Base-by-base conservation (phyloP, 2,329 filamentous ascomycete species). In the Exophiala xenobiotica region DNA sequence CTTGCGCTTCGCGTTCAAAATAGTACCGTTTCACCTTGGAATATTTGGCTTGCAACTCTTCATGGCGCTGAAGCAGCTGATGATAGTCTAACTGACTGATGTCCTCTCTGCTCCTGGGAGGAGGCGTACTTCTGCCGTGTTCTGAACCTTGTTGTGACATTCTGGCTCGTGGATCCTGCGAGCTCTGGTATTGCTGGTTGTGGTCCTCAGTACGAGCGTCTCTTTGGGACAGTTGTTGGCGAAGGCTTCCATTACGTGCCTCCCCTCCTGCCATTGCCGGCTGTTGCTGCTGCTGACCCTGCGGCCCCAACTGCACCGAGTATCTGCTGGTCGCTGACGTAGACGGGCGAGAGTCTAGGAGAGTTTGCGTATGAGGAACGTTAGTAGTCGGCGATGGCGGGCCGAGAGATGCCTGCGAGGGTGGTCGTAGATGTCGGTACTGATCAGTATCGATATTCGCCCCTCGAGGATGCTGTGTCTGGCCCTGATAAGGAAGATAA, bases 1-100 rank as follows among this genome's bases (percentile, higher is more conserved):
- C 88, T 70, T 96, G 91, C 14, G 84, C 79, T 60, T 86, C 87
- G 63, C 95, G 86, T 59, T 97, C 93, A 68, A 97, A 97, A 68
- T 96, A 99, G 63, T 96, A 88, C 49, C 90, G 85, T 75, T 99
- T 99, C 51, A 99, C 92, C 67, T 96, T 96, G 69, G 95, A 95
- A 69, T 99, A 99, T 74, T 99, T 99, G 61, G 83, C 83, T 65
- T 93, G 73, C 24, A 77, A 64, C 64, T 72, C 73, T 62, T 74
- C 71, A 62, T 74, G 65, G 53, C 68, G 69, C 59, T 68, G 65
- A 18, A 71, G 64, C 58, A 74, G 70, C 59, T 72, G 65, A 58
- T 67, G 68, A 64, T 74, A 59, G 63, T 80, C 70, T 60, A 75
- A 55, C 46, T 70, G 65, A 56, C 70, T 63, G 14, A 66, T 55